Percentiles rank a stretch among this genome's conserved stretches.
Evolutionary conservation across 2,329 filamentous ascomycete species (phyloP).

Genomic region (Epicoccum sorghinum): DNA sequence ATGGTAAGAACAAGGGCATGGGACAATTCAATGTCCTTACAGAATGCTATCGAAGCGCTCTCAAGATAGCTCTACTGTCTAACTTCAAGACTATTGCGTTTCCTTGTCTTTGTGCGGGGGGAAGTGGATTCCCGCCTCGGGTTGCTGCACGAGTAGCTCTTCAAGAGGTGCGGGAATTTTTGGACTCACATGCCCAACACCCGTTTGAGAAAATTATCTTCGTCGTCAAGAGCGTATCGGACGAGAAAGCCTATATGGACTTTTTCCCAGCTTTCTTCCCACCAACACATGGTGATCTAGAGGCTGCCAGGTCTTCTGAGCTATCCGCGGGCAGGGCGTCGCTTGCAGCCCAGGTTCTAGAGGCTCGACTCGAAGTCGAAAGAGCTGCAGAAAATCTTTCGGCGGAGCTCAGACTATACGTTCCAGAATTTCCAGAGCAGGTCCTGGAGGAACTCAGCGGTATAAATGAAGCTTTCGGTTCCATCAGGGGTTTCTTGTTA

Average conservation of each 20-base stretch:
- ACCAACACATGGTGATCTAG: constrained; percentile 39
- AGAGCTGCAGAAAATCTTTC: constrained; percentile 21
- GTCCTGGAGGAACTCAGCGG: constrained; percentile 23
- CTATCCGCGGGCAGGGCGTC: constrained; percentile 16
- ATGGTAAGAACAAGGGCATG: constrained; percentile 24
- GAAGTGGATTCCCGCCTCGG: constrained; percentile 38
- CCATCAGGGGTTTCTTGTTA: constrained; percentile 23
- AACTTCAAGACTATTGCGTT: constrained; percentile 42
- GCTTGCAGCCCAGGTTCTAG: constrained; percentile 23
- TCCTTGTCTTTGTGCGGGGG: constrained; percentile 41
- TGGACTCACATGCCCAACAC: constrained; percentile 31
- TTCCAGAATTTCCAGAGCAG: constrained; percentile 21
- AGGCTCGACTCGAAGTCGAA: constrained; percentile 27
- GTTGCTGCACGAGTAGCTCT: constrained; percentile 42
- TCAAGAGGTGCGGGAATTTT: constrained; percentile 39
- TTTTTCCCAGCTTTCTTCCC: constrained; percentile 42
- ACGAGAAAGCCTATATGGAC: constrained; percentile 39
- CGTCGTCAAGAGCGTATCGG: constrained; percentile 31
- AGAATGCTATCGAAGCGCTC: constrained; percentile 38
- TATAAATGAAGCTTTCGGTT: constrained; percentile 22
- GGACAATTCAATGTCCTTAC: constrained; percentile 36
- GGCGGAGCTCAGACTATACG: constrained; percentile 18
- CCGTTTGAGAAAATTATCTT: constrained; percentile 40
- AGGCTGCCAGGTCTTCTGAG: constrained; percentile 21
- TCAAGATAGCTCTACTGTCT: constrained; percentile 29